Conservation (phyloP, 2,329 filamentous ascomycete species). For the Chlorencoelia australis region DNA sequence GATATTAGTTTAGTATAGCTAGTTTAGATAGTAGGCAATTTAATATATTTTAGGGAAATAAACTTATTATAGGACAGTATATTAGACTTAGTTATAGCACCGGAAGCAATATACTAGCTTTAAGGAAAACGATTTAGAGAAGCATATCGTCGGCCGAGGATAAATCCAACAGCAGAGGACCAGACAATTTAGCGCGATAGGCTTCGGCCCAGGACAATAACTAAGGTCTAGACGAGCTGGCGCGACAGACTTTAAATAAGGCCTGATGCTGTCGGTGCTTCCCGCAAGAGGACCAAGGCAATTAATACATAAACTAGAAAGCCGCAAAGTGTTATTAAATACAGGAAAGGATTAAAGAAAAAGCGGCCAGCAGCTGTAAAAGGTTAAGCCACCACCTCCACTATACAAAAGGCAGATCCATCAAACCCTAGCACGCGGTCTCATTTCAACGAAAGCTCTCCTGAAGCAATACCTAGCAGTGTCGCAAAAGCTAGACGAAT, state of each 20-base stretch:
- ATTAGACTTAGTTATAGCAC: background rate
- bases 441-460: constrained; percentile 4
- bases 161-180: background rate
- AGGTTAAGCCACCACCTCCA: constrained; percentile 3
- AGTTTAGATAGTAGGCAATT: background rate
- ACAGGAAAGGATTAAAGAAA: constrained; percentile 5
- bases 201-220: background rate
- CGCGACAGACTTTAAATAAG: background rate
- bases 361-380: constrained; percentile 4
- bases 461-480: constrained; percentile 1
- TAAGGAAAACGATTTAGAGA: background rate
- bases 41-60: background rate
- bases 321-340: constrained; percentile 1
- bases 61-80: background rate
- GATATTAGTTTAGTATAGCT: background rate
- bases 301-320: background rate
- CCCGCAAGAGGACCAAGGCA: constrained; percentile 2
- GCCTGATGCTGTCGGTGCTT: background rate
- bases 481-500: constrained; percentile 2
- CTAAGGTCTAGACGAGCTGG: background rate
- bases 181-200: background rate
- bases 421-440: constrained; percentile 1
- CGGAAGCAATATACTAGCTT: background rate
- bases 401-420: constrained; percentile 1
- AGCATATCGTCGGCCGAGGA: background rate